Base-by-base conservation (phyloP, 2,329 filamentous ascomycete species). In the Cytospora chrysosperma region DNA sequence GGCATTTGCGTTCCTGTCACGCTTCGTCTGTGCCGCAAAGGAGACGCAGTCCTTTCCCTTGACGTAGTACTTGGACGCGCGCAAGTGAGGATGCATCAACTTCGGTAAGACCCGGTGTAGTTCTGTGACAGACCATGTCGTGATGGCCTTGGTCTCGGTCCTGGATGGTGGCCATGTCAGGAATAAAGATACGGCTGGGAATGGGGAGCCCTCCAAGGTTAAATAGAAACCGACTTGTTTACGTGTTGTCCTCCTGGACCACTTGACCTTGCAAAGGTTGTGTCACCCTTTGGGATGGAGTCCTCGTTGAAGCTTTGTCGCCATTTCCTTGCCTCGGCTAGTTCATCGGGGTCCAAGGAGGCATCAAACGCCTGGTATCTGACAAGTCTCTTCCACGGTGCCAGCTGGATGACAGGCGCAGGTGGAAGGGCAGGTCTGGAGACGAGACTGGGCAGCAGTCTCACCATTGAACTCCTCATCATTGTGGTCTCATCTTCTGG, bases 171-270 rank as follows among this genome's bases (percentile, higher is more conserved):
- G n/a, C 21, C 27, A 40, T n/a, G 37, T 43, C 24, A 58, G n/a
- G 28, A 43, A n/a, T n/a, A n/a, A 50, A 28, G 27, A 26, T 53
- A 32, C 17, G 21, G 15, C 1, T 49, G 13, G 2, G 27, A n/a
- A 28, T 1, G 40, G 24, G 7, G 37, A 26, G 34, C 15, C 9
- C 15, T 30, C 28, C 28, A 30, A 10, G 28, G n/a, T 49, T 12
- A 50, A 69, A 21, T 47, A 47, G 2, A 47, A n/a, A 72, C 79
- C 59, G 69, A 87, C 85, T 87, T 87, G 70, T 87, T 87, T 34
- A 87, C 84, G 69, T 87, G 83, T 68, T 87, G 85, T 2, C 85
- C 85, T 15, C 85, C 85, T 2, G 85, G 84, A 0, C 85, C 85
- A 68, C 83, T 86, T 3, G 85, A 86, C n/a, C 85, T 78, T 2